Evolutionary conservation across 306 rosid genomes (phyloP), one percentile per base, ranked within the genome.

Genomic region (Pyrus communis): DNA sequence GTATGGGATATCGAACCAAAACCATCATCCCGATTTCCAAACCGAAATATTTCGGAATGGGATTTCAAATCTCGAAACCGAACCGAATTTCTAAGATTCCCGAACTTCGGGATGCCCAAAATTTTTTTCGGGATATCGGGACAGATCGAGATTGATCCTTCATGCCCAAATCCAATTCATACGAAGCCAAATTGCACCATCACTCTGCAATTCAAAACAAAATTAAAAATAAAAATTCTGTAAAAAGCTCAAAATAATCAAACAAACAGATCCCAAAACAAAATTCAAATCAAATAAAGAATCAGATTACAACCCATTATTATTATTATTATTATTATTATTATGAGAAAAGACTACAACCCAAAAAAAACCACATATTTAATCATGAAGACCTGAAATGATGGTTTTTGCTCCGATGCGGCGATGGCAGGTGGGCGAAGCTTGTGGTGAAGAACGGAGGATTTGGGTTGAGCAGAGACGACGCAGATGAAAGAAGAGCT

Each of bases 361-460:
- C 63, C 35, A 61, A 30, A 40, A 70, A 13, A 63, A 43, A 9
- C 46, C 55, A 13, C 40, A 73, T 35, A 58, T 25, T 7, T 11
- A 22, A 22, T 21, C 27, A 23, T 42, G 64, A 42, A 67, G 27
- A 71, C 59, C 96, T 88, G 89, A 75, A 83, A 80, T 71, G 87
- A 69, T 69, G 81, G 83, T 1, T 77, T 80, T 28, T 62, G 79
- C 75, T 82, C 88, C 14, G 83, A 80, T n/a, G 78, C 35, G 38
- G 88, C 43, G 87, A 69, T 27, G 84, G 87, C 28, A 90, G 65
- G 33, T 60, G 30, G 57, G 86, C 82, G 11, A 86, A 82, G 78
- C 82, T 70, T 81, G 86, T 85, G 58, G 71, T 22, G 65, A 91
- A 90, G 35, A 79, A 68, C 14, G 74, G 74, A 14, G 74, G 81